Base-by-base conservation (phyloP, 768 basidiomycete genomes). In the Kwoniella europaea region DNA sequence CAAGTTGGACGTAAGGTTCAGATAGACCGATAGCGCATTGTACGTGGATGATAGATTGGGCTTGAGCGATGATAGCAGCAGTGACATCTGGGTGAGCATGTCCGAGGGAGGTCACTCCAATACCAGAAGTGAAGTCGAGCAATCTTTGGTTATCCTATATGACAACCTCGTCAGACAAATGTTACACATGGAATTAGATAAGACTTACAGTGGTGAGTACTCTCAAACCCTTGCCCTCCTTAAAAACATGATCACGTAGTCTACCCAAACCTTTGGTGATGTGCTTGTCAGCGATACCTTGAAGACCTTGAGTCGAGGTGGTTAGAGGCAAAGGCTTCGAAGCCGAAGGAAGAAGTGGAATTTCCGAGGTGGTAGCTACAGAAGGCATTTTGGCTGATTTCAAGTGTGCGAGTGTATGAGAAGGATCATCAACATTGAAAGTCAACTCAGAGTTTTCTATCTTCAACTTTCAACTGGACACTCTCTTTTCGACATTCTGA, bases 111-210 rank as follows among this genome's bases (percentile, higher is more conserved):
- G 92, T 92, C 2, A 96, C 93, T 42, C 91, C 76, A 62, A 82
- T 95, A 2, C 94, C 94, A 77, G 88, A 88, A 3, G 91, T 93
- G 78, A 95, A 94, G 83, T 97, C 94, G 61, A 97, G 86, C 79
- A 92, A 80, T 76, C 86, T 87, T 65, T 88, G 86, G 4, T 92
- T 92, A 0, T 77, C 76, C 74, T 76, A 35, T 10, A n/a, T 54
- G 58, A 56, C n/a, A 57, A 42, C 18, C 12, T 58, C 24, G n/a
- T 35, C 56, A 72, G 10, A 27, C 16, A n/a, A 4, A 18, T n/a
- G 20, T 68, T 3, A 13, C 42, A 9, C 5, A 0, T 22, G 5
- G 5, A 9, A 41, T 1, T 1, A 10, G 7, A 15, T 6, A 24
- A 20, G 6, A 71, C 74, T 71, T 29, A 74, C 76, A 29, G 73